Evolutionary conservation across 352 stramenopile genomes (phyloP).

Genomic region (Phytopythium vexans): DNA sequence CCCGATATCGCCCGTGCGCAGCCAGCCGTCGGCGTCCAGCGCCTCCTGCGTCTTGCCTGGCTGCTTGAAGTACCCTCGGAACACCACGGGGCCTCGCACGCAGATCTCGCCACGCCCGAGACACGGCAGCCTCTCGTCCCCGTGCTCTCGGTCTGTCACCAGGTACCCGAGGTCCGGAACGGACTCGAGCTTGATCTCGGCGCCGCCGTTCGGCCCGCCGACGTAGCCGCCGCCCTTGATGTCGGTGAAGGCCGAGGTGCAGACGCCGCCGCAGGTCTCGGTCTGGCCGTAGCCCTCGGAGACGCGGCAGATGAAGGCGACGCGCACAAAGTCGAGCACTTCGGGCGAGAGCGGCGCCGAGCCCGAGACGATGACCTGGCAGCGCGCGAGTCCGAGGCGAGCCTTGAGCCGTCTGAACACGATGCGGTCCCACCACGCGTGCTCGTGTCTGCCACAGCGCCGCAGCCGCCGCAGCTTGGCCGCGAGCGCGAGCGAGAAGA

Average conservation of each 20-base stretch:
- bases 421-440: slow-evolving; percentile 91
- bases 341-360: slow-evolving; percentile 92
- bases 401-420: slow-evolving; percentile 94
- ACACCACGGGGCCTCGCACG: slow-evolving; percentile 80
- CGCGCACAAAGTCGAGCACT: slow-evolving; percentile 94
- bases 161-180: slow-evolving; percentile 98
- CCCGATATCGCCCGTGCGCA: slow-evolving; percentile 97
- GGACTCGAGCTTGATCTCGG: slow-evolving; percentile 93
- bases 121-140: slow-evolving; percentile 31
- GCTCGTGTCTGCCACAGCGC: slow-evolving; percentile 40
- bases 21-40: slow-evolving; percentile 92
- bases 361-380: slow-evolving; percentile 91
- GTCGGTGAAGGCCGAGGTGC: slow-evolving; percentile 43
- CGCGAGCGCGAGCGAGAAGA: slow-evolving; percentile 80
- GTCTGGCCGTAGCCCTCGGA: slow-evolving; percentile 96
- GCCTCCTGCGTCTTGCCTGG: slow-evolving; percentile 89
- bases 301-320: slow-evolving; percentile 84
- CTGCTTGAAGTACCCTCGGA: slow-evolving; percentile 95
- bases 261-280: slow-evolving; percentile 89
- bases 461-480: slow-evolving; percentile 58
- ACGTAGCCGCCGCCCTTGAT: slow-evolving; percentile 83
- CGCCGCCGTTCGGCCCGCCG: slow-evolving; percentile 77
- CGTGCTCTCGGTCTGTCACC: slow-evolving; percentile 62
- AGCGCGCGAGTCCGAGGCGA: slow-evolving; percentile 81
- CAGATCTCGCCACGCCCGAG: slow-evolving; percentile 65